Evolutionary conservation across 306 rosid genomes (phyloP).

Genomic region (Lathyrus tuberosus): DNA sequence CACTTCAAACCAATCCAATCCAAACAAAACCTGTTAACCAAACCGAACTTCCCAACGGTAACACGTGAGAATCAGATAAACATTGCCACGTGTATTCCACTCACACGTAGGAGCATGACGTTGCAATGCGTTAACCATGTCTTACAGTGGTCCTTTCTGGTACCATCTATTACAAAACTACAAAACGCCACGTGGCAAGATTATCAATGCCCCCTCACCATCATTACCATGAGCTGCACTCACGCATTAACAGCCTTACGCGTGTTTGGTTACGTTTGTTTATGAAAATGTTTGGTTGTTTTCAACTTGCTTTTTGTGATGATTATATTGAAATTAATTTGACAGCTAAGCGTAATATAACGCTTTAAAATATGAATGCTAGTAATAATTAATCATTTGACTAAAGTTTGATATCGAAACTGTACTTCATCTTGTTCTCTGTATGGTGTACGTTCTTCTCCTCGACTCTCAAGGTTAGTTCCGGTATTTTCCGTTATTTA

Average conservation of each 20-base stretch:
- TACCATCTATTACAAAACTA: neutral
- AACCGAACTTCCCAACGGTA: neutral
- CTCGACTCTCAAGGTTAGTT: no score
- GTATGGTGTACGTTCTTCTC: no score
- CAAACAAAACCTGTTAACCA: neutral
- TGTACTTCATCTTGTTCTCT: no score
- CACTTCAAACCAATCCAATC: neutral
- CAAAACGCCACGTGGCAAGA: slow-evolving; percentile 6
- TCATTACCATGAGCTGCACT: slow-evolving; percentile 10
- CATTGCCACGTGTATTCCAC: neutral
- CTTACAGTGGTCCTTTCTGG: neutral
- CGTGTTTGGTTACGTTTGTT: slow-evolving; percentile 2
- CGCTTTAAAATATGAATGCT: no score
- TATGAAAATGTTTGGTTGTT: neutral
- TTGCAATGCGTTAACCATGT: neutral
- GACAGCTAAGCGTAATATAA: no score
- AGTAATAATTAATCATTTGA: no score
- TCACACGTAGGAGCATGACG: neutral
- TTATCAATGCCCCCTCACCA: neutral
- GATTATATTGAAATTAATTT: neutral
- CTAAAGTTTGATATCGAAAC: no score
- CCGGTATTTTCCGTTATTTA: no score
- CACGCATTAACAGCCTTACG: neutral
- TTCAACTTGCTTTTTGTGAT: neutral
- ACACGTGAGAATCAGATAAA: neutral